A percentile compares a stretch with the other conserved stretches of the same genome.
phyloP scores from a whole-genome alignment of 2,329 filamentous ascomycete genomes.

The Apiospora arundinis region DNA sequence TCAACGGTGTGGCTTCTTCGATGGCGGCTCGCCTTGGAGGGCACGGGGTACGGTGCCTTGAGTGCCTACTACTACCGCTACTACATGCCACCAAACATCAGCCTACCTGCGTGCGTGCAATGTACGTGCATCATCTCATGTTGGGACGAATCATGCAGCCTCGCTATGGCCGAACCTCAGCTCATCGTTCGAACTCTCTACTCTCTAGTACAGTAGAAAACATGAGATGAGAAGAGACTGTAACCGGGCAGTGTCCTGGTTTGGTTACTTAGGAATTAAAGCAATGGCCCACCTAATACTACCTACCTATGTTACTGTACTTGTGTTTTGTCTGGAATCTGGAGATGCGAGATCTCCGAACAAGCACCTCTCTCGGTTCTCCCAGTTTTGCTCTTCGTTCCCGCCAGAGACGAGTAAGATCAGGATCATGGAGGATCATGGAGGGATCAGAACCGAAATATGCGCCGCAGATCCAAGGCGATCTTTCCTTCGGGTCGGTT shows the following conservation, averaged over 20 bases:
- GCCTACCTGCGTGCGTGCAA: neutral
- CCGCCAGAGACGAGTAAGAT: no score
- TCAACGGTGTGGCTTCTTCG: constrained; percentile 6
- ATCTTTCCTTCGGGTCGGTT: neutral
- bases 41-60: no score
- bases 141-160: constrained; percentile 7
- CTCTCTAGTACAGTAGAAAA: neutral
- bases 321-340: neutral
- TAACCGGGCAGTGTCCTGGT: neutral
- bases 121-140: neutral
- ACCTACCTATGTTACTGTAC: no score
- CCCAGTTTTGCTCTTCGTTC: neutral
- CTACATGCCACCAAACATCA: neutral
- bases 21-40: constrained; percentile 4
- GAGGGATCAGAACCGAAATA: neutral
- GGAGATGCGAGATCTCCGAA: neutral
- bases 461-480: neutral
- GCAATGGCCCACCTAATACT: neutral
- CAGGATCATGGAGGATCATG: neutral
- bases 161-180: neutral
- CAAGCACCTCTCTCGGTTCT: no score
- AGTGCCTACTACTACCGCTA: no score
- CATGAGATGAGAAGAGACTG: neutral
- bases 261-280: neutral
- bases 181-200: neutral